A percentile compares a stretch with the other conserved stretches of the same genome.
Conservation (phyloP, 345 rosid species). For the Euphorbia peplus region DNA sequence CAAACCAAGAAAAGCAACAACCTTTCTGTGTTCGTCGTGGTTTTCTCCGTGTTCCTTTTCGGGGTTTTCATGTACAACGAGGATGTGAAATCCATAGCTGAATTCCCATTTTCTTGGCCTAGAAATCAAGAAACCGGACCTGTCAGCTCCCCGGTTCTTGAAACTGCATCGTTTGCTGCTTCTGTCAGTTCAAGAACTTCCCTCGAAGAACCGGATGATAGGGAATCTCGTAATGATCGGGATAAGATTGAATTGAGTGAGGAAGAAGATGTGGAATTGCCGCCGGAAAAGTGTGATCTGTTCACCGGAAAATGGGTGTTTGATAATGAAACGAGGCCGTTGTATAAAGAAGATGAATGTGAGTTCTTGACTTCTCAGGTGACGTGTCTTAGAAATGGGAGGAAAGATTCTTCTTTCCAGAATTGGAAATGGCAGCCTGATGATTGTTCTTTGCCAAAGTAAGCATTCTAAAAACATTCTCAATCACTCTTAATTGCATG, state of each 20-base stretch:
- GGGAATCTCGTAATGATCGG: slow-evolving; percentile 20
- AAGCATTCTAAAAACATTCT: slow-evolving; percentile 1
- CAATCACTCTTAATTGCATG: too few species aligned
- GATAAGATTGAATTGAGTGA: slow-evolving; percentile 27
- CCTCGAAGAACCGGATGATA: slow-evolving; percentile 20
- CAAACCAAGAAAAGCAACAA: slow-evolving; percentile 56
- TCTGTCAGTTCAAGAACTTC: slow-evolving; percentile 34
- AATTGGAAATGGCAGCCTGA: slow-evolving; percentile 97
- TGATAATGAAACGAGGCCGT: slow-evolving; percentile 59
- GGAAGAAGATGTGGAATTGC: slow-evolving; percentile 60
- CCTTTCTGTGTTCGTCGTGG: slow-evolving; percentile 60
- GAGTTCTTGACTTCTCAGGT: slow-evolving; percentile 80
- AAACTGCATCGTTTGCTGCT: slow-evolving; percentile 4
- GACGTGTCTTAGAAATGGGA: slow-evolving; percentile 88
- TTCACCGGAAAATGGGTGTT: slow-evolving; percentile 81
- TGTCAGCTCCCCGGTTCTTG: slow-evolving; percentile 35
- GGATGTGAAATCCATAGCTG: slow-evolving; percentile 47
- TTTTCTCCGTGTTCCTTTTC: slow-evolving; percentile 54
- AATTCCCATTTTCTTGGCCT: slow-evolving; percentile 70
- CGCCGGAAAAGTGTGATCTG: slow-evolving; percentile 77
- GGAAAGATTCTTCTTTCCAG: slow-evolving; percentile 77
- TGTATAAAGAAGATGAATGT: slow-evolving; percentile 81
- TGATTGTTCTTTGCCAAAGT: slow-evolving; percentile 84
- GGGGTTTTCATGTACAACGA: slow-evolving; percentile 43
- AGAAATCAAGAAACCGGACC: slow-evolving; percentile 35